Conservation (phyloP, 164 flowering plant species). For the Stephania cephalantha region DNA sequence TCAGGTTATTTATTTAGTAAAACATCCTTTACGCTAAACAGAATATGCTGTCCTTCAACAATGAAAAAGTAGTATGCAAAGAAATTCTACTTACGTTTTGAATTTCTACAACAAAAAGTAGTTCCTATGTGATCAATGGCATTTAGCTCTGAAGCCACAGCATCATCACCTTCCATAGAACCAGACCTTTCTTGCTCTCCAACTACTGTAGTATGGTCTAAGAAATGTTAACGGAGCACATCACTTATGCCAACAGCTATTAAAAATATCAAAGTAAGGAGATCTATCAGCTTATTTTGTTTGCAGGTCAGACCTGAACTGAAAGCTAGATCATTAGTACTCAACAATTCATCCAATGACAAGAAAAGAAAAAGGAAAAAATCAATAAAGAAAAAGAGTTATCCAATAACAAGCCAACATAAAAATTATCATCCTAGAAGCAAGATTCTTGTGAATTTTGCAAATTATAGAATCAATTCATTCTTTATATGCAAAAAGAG, state of each 20-base stretch:
- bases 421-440: neutral
- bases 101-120: slow-evolving; percentile 19
- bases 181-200: slow-evolving; percentile 34
- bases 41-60: neutral
- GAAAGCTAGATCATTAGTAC: neutral
- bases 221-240: slow-evolving; percentile 26
- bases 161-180: slow-evolving; percentile 26
- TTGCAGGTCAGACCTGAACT: neutral
- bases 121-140: slow-evolving; percentile 30
- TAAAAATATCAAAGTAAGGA: neutral
- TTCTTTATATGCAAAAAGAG: neutral
- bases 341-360: neutral
- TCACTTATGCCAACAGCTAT: neutral
- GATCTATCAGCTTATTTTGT: neutral
- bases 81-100: slow-evolving; percentile 28
- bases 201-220: slow-evolving; percentile 33
- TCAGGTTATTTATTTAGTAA: neutral
- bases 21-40: neutral
- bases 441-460: neutral
- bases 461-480: neutral
- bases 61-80: neutral
- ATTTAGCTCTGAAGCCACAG: slow-evolving; percentile 29
- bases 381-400: neutral
- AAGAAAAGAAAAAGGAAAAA: too few species aligned
- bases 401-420: neutral